Conservation (phyloP, 2,329 filamentous ascomycete species). For the Ascochyta rabiei region DNA sequence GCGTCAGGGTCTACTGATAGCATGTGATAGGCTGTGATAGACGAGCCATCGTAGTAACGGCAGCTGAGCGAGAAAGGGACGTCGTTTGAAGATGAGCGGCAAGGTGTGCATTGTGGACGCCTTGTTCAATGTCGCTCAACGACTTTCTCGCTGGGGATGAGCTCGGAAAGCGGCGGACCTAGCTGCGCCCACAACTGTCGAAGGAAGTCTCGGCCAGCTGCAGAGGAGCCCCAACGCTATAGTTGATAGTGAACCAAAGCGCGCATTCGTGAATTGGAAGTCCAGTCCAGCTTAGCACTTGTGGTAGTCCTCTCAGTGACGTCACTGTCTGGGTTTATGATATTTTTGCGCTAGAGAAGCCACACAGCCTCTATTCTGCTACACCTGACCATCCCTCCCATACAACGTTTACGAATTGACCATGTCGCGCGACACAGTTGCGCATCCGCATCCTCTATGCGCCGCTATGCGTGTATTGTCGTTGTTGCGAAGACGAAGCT, state of each 20-base stretch:
- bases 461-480: conserved; percentile 55
- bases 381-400: conserved; percentile 47
- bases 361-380: conserved; percentile 48
- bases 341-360: conserved; percentile 54
- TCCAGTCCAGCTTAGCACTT: no score
- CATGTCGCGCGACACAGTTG: conserved; percentile 34
- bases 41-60: conserved; percentile 7
- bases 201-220: background rate
- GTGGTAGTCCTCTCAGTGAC: background rate
- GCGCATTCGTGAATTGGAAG: background rate
- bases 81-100: conserved; percentile 7
- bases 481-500: conserved; percentile 52
- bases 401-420: conserved; percentile 47
- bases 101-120: conserved; percentile 7
- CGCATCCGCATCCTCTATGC: conserved; percentile 53
- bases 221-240: background rate
- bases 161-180: background rate
- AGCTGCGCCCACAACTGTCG: background rate
- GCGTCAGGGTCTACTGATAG: conserved; percentile 8
- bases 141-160: background rate
- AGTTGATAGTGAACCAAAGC: background rate
- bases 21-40: conserved; percentile 14
- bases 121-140: conserved; percentile 1
- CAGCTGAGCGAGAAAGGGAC: background rate
- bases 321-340: conserved; percentile 45